phyloP scores from a whole-genome alignment of 1,139 yeast species.

The Spathaspora sp. region DNA sequence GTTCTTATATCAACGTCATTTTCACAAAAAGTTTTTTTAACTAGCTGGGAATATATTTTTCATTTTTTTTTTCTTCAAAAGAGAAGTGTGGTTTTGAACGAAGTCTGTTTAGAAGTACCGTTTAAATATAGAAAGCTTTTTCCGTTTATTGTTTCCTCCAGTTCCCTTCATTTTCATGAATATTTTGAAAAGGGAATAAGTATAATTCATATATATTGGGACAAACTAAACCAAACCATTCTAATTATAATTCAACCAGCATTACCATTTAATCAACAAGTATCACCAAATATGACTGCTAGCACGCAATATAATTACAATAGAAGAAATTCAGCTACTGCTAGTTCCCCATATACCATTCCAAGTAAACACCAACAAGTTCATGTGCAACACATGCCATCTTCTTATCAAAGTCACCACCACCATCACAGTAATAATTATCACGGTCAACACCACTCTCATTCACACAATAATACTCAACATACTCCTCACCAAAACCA shows the following conservation, averaged over 20 bases:
- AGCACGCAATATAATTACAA: slow-evolving; percentile 32
- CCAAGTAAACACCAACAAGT: slow-evolving; percentile 25
- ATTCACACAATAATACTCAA: slow-evolving; percentile 1
- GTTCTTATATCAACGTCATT: background rate
- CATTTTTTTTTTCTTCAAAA: background rate
- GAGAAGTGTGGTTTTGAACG: background rate
- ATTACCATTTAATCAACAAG: background rate
- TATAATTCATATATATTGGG: too few species aligned
- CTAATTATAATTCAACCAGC: background rate
- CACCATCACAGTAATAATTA: slow-evolving; percentile 10
- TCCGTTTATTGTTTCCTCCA: background rate
- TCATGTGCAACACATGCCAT: slow-evolving; percentile 7
- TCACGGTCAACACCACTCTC: slow-evolving; percentile 1
- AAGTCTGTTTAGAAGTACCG: background rate
- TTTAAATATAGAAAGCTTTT: background rate
- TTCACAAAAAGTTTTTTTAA: background rate
- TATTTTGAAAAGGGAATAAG: too few species aligned
- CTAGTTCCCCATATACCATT: slow-evolving; percentile 35
- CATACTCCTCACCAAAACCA: slow-evolving; percentile 8
- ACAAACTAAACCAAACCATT: background rate
- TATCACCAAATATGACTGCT: slow-evolving; percentile 21
- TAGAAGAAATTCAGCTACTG: slow-evolving; percentile 27
- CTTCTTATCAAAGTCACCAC: slow-evolving; percentile 9
- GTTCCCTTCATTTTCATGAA: background rate
- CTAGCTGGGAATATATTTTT: background rate